Percentiles rank a stretch among this genome's conserved stretches.
Conservation (phyloP, 2,329 filamentous ascomycete species). For the Onygenales sp. region DNA sequence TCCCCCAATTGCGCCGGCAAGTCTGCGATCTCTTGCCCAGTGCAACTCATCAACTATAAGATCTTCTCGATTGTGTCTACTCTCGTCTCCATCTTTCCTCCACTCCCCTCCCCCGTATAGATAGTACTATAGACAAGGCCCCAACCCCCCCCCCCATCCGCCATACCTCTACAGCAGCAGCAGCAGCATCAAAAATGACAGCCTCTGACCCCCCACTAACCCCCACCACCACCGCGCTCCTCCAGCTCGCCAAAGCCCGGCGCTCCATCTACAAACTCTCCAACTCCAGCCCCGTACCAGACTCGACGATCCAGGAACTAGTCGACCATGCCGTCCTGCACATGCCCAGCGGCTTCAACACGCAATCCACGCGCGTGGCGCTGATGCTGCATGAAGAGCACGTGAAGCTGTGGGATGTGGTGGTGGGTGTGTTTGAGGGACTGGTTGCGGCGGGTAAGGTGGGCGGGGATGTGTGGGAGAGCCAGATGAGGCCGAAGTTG, state of each 20-base stretch:
- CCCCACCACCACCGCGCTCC: conserved; percentile 14
- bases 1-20: too few relatives aligned
- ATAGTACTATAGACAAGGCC: too few relatives aligned
- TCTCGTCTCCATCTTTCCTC: background rate
- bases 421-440: conserved; percentile 48
- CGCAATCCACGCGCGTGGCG: conserved; percentile 68
- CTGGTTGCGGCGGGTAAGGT: conserved; percentile 50
- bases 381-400: conserved; percentile 76
- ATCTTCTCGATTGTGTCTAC: too few relatives aligned
- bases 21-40: too few relatives aligned
- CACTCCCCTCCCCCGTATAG: too few relatives aligned
- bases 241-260: conserved; percentile 24
- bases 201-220: background rate
- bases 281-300: conserved; percentile 24
- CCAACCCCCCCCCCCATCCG: too few relatives aligned
- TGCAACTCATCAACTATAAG: too few relatives aligned
- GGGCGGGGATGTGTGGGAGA: conserved; percentile 47
- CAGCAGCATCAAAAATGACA: background rate
- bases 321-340: conserved; percentile 48
- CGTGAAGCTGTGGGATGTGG: conserved; percentile 76
- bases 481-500: conserved; percentile 35
- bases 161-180: background rate
- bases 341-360: conserved; percentile 79
- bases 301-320: conserved; percentile 27
- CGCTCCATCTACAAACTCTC: conserved; percentile 29